A percentile compares a stretch with the other conserved stretches of the same genome.
Evolutionary conservation across 345 rosid genomes (phyloP).

Genomic region (Populus simonii): DNA sequence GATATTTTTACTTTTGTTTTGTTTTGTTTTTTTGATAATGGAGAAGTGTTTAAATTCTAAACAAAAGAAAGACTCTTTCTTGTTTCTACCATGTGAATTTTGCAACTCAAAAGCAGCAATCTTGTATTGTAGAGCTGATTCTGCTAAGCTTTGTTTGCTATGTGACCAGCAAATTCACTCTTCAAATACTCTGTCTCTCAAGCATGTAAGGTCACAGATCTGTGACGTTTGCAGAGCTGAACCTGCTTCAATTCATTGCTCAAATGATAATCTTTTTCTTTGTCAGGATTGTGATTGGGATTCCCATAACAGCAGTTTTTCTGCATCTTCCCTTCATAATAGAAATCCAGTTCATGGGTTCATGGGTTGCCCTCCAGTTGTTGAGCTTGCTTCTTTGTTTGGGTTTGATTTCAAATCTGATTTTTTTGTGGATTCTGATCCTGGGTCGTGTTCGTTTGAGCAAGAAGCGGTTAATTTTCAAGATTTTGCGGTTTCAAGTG

Average conservation of each 20-base stretch:
- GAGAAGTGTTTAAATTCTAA: neutral
- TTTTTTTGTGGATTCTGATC: neutral
- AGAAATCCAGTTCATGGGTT: slow-evolving; percentile 33
- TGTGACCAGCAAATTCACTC: slow-evolving; percentile 25
- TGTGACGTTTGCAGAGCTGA: slow-evolving; percentile 20
- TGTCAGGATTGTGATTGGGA: slow-evolving; percentile 39
- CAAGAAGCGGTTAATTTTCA: neutral
- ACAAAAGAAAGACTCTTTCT: slow-evolving; percentile 1
- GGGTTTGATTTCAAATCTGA: slow-evolving; percentile 23
- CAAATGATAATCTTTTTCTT: slow-evolving; percentile 27
- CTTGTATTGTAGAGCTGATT: slow-evolving; percentile 24
- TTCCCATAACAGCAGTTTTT: slow-evolving; percentile 8
- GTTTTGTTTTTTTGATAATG: neutral
- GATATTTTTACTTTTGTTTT: neutral
- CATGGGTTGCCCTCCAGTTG: slow-evolving; percentile 37
- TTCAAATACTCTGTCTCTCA: slow-evolving; percentile 23
- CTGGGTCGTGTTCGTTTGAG: neutral
- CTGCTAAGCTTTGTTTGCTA: slow-evolving; percentile 22
- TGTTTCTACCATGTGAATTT: slow-evolving; percentile 14
- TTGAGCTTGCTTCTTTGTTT: slow-evolving; percentile 27
- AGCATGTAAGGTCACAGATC: slow-evolving; percentile 18
- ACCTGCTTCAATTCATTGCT: slow-evolving; percentile 28
- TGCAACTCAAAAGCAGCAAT: slow-evolving; percentile 19
- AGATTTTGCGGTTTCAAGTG: slow-evolving; percentile 9
- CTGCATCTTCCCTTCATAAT: slow-evolving; percentile 20